These are phyloP conservation scores for Arthrobotrys sphaeroides DNA, from an alignment of 2,329 filamentous ascomycete genomes.

Conservation along the genomic window DNA sequence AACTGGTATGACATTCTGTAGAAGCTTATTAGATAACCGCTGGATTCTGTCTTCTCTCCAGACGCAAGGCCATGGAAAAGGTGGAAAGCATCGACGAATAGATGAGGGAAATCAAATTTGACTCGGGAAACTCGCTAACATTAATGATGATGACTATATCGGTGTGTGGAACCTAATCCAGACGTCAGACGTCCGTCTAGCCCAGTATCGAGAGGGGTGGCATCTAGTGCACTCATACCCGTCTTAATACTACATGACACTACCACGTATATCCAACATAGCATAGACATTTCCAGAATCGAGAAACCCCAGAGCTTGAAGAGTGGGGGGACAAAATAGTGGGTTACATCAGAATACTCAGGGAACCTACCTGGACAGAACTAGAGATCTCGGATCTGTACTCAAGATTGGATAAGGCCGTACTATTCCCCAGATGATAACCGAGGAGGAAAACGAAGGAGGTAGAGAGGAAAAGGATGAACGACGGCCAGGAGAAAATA, in stretches of 20 bases:
- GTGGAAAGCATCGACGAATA: too few species aligned
- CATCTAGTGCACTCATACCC: too few species aligned
- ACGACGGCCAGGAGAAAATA: neutral
- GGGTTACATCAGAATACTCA: neutral
- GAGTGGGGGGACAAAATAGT: neutral
- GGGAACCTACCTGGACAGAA: neutral
- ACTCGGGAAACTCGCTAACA: too few species aligned
- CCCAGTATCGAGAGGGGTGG: too few species aligned
- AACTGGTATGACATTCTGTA: neutral
- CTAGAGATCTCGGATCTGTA: neutral
- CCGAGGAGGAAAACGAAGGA: neutral
- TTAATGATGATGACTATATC: too few species aligned
- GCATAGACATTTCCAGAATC: neutral
- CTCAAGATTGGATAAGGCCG: neutral
- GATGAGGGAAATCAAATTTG: too few species aligned
- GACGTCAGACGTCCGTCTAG: too few species aligned
- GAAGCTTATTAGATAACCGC: neutral
- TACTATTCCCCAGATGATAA: slow-evolving; percentile 7
- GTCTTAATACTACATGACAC: too few species aligned
- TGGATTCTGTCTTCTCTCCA: neutral
- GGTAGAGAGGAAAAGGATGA: neutral
- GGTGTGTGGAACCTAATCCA: too few species aligned
- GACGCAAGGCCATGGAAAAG: too few species aligned
- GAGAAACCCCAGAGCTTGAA: neutral
- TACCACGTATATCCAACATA: too few species aligned